These are phyloP conservation scores for Erodium maritimum DNA, from an alignment of 345 rosid species.

Conservation along the genomic window DNA sequence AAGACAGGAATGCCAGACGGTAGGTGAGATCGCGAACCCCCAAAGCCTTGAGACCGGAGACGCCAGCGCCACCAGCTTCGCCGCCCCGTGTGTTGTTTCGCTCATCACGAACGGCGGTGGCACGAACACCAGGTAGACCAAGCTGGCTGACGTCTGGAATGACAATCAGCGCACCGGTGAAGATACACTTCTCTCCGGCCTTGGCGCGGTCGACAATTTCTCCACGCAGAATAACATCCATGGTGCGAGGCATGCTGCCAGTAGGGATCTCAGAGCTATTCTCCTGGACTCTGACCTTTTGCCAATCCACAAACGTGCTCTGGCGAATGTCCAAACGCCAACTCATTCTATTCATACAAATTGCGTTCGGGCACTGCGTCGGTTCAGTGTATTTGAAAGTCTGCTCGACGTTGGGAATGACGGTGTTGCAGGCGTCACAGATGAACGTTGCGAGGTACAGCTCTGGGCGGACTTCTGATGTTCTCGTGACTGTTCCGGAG, in stretches of 20 bases:
- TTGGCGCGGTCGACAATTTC: constrained; percentile 28
- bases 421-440: constrained; percentile 17
- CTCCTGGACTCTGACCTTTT: constrained; percentile 29
- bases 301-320: constrained; percentile 29
- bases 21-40: constrained; percentile 27
- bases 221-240: constrained; percentile 25
- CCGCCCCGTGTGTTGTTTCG: no score
- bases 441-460: constrained; percentile 23
- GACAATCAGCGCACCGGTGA: constrained; percentile 23
- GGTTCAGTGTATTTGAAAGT: constrained; percentile 29
- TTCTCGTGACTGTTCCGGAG: constrained; percentile 22
- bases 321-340: constrained; percentile 24
- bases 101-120: no score
- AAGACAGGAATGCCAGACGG: constrained; percentile 34
- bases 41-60: constrained; percentile 18
- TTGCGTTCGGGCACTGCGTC: constrained; percentile 16
- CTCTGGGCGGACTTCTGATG: constrained; percentile 26
- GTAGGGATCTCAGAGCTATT: constrained; percentile 25
- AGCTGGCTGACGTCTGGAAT: constrained; percentile 19
- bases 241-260: constrained; percentile 23
- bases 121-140: constrained; percentile 20
- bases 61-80: constrained; percentile 18
- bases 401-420: constrained; percentile 24
- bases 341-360: constrained; percentile 12
- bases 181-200: constrained; percentile 26